Evolutionary conservation across 495 filamentous ascomycete genomes (phyloP).

Genomic region (Trichocladium antarcticum): DNA sequence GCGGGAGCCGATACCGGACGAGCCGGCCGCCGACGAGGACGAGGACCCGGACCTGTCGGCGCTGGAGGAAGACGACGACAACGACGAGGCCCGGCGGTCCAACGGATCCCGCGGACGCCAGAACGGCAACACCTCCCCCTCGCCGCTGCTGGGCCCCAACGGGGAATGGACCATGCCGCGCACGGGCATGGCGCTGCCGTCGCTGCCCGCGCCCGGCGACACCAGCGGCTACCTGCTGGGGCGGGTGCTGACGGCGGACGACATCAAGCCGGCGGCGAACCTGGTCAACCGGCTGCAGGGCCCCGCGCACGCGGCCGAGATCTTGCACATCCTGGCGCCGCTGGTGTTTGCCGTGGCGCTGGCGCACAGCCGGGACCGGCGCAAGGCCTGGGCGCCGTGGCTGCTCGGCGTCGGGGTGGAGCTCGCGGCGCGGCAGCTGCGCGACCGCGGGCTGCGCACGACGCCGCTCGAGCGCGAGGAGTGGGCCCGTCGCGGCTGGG

Average conservation of each 20-base stretch:
- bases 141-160: conserved; percentile 17
- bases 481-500: conserved; percentile 73
- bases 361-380: conserved; percentile 51
- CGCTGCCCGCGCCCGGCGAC: conserved; percentile 64
- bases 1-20: conserved; percentile 57
- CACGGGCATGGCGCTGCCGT: conserved; percentile 73
- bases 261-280: conserved; percentile 79
- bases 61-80: conserved; percentile 20
- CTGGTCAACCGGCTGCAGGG: conserved; percentile 70
- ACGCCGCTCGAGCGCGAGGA: conserved; percentile 84
- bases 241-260: conserved; percentile 89
- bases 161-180: conserved; percentile 88
- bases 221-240: conserved; percentile 76
- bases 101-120: conserved; percentile 6
- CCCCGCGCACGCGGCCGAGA: conserved; percentile 62
- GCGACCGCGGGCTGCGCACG: conserved; percentile 62
- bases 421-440: conserved; percentile 69
- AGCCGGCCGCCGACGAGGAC: conserved; percentile 32
- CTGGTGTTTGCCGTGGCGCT: conserved; percentile 81
- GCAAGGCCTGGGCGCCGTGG: conserved; percentile 75
- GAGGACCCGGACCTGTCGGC: conserved; percentile 8
- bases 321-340: conserved; percentile 82
- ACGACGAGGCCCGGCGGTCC: conserved; percentile 1
- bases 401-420: conserved; percentile 78
- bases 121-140: not conserved